Conservation (phyloP, 352 stramenopile species). For the Phytophthora kernoviae region DNA sequence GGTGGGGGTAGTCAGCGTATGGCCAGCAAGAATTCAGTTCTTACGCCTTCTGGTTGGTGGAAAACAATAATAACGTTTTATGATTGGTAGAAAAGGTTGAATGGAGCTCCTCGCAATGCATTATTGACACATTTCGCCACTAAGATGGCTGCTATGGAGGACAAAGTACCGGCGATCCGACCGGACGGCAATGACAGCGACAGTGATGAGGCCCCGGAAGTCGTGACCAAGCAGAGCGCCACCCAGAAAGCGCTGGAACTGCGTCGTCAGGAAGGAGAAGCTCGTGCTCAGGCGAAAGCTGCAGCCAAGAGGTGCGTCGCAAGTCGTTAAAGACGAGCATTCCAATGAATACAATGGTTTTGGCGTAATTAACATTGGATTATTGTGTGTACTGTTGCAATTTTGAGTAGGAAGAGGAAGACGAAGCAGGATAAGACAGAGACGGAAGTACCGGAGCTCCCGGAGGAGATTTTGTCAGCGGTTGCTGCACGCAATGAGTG, state of each 20-base stretch:
- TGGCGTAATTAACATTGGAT: conserved; percentile 2
- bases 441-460: conserved; percentile 48
- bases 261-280: conserved; percentile 58
- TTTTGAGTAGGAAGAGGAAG: conserved; percentile 57
- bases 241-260: conserved; percentile 55
- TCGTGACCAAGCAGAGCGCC: conserved; percentile 76
- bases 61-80: not conserved
- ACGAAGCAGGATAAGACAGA: conserved; percentile 23
- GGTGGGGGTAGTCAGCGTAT: conserved; percentile 10
- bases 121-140: conserved; percentile 15
- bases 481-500: conserved; percentile 70
- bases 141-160: conserved; percentile 30
- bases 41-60: conserved; percentile 26
- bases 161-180: conserved; percentile 22
- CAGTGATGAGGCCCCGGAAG: conserved; percentile 74
- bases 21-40: conserved; percentile 10
- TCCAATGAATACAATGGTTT: conserved; percentile 15
- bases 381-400: too few relatives aligned
- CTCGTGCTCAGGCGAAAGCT: conserved; percentile 38
- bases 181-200: conserved; percentile 52
- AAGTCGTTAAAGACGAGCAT: not conserved
- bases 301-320: conserved; percentile 52
- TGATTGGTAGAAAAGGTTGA: conserved; percentile 45
- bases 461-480: conserved; percentile 66
- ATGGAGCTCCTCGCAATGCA: conserved; percentile 15